phyloP scores from a whole-genome alignment of 1,284 basidiomycete species.

The Meira miltonrushii region DNA sequence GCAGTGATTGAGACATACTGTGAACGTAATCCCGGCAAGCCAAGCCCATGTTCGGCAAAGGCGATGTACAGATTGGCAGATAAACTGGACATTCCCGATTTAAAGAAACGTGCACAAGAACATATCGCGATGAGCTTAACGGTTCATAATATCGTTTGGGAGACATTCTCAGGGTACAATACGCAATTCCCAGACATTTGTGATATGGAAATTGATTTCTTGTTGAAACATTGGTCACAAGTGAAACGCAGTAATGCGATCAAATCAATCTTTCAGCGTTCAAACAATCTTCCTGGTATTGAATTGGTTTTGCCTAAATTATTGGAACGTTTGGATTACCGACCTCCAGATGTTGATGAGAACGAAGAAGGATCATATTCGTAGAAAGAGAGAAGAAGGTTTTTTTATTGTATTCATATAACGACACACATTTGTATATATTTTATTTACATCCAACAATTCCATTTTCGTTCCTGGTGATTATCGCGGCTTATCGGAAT shows the following conservation, averaged over 20 bases:
- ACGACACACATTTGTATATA: background rate
- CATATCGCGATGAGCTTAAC: slow-evolving; percentile 72
- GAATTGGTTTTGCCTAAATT: slow-evolving; percentile 42
- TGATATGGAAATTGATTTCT: slow-evolving; percentile 40
- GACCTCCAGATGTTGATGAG: slow-evolving; percentile 9
- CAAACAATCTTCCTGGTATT: slow-evolving; percentile 36
- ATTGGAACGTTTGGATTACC: slow-evolving; percentile 36
- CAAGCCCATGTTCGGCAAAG: slow-evolving; percentile 78
- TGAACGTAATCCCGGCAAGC: slow-evolving; percentile 56
- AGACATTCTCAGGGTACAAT: slow-evolving; percentile 78
- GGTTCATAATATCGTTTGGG: slow-evolving; percentile 74
- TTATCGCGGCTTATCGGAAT: background rate
- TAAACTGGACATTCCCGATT: slow-evolving; percentile 62
- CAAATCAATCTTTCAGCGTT: slow-evolving; percentile 62
- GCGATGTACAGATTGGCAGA: slow-evolving; percentile 75
- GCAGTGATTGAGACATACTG: slow-evolving; percentile 30
- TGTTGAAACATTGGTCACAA: slow-evolving; percentile 64
- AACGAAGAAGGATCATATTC: slow-evolving; percentile 1
- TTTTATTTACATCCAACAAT: background rate
- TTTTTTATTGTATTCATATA: background rate
- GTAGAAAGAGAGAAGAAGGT: background rate
- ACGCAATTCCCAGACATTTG: slow-evolving; percentile 70
- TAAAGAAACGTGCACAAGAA: slow-evolving; percentile 67
- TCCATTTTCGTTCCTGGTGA: background rate
- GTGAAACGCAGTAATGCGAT: slow-evolving; percentile 74